phyloP scores from a whole-genome alignment of 306 rosid species.

The Cicer bijugum region DNA sequence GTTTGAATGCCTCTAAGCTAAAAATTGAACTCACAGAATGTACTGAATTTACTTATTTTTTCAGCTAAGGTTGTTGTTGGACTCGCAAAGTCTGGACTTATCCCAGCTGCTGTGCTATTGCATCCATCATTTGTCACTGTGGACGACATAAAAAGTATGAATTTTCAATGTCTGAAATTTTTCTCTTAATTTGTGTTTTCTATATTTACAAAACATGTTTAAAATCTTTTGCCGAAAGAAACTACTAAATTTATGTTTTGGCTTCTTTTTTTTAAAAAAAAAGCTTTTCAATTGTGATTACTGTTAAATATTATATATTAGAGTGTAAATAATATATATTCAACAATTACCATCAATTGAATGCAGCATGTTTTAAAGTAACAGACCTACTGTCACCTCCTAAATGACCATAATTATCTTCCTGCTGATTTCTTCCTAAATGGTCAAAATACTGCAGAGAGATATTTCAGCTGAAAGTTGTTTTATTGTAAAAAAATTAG shows the following conservation, averaged over 20 bases:
- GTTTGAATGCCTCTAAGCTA: background rate
- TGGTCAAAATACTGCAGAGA: background rate
- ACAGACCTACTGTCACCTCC: background rate
- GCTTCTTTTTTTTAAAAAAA: background rate
- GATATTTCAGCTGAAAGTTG: too few relatives aligned
- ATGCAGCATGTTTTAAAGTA: background rate
- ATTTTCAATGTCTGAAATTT: conserved; percentile 23
- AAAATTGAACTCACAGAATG: conserved; percentile 15
- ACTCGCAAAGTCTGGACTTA: conserved; percentile 54
- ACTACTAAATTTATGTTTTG: conserved; percentile 22
- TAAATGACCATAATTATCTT: conserved; percentile 11
- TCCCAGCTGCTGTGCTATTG: conserved; percentile 65
- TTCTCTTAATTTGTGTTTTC: conserved; percentile 17
- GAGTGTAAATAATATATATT: too few relatives aligned
- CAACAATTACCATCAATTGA: conserved; percentile 9
- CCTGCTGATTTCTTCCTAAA: background rate
- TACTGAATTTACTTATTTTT: conserved; percentile 17
- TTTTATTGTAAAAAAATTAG: too few relatives aligned
- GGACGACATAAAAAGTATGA: conserved; percentile 72
- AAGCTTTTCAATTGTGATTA: background rate
- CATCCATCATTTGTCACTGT: conserved; percentile 73
- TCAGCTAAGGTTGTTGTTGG: conserved; percentile 79
- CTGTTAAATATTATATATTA: too few relatives aligned
- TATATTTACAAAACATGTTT: conserved; percentile 15
- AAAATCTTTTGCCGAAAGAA: conserved; percentile 5